These are phyloP conservation scores for Sugiyamaella mastotermitis DNA, from an alignment of 805 yeast species.

Conservation along the genomic window DNA sequence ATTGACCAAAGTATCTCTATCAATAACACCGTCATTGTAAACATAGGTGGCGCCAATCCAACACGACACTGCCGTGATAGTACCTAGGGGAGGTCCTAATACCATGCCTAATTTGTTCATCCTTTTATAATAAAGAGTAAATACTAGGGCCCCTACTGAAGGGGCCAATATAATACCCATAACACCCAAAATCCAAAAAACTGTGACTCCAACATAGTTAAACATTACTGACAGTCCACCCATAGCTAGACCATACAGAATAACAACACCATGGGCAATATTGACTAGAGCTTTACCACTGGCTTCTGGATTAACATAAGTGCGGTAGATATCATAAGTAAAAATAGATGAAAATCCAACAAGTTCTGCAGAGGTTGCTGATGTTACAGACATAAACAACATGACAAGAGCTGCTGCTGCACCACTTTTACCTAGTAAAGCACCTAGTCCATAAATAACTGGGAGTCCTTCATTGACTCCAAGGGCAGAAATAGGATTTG, in stretches of 20 bases:
- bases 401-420: slow-evolving; percentile 75
- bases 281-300: slow-evolving; percentile 64
- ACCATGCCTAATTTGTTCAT: slow-evolving; percentile 68
- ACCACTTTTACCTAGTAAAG: slow-evolving; percentile 81
- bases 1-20: slow-evolving; percentile 24
- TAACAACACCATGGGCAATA: slow-evolving; percentile 62
- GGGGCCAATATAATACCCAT: slow-evolving; percentile 89
- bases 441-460: slow-evolving; percentile 68
- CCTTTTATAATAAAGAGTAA: slow-evolving; percentile 58
- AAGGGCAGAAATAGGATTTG: slow-evolving; percentile 53
- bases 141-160: slow-evolving; percentile 73
- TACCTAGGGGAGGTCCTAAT: slow-evolving; percentile 72
- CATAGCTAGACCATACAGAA: slow-evolving; percentile 60
- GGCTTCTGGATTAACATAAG: slow-evolving; percentile 74
- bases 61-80: slow-evolving; percentile 67
- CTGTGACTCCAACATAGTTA: slow-evolving; percentile 70
- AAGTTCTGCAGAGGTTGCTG: slow-evolving; percentile 87
- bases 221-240: slow-evolving; percentile 80
- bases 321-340: slow-evolving; percentile 81
- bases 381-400: slow-evolving; percentile 88
- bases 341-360: slow-evolving; percentile 80
- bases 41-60: slow-evolving; percentile 30
- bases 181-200: slow-evolving; percentile 81
- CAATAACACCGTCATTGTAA: slow-evolving; percentile 23
- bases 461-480: slow-evolving; percentile 75